Evolutionary conservation across 257 asterid species (phyloP).

Genomic region (Ajuga chamaepitys): DNA sequence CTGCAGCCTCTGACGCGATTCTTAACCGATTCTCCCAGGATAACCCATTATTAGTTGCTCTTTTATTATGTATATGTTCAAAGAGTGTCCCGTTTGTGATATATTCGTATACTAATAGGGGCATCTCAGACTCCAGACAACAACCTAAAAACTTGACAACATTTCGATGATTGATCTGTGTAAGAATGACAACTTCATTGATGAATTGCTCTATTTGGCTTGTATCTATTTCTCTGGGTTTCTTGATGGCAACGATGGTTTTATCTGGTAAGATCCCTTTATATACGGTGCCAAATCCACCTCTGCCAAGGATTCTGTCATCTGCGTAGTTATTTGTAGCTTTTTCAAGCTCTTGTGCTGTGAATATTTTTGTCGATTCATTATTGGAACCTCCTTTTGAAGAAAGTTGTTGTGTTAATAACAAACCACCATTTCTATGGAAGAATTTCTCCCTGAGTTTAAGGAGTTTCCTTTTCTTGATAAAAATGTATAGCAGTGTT

Average conservation of each 20-base stretch:
- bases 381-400: slow-evolving; percentile 31
- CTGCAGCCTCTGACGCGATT: slow-evolving; percentile 48
- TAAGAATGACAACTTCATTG: slow-evolving; percentile 71
- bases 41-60: slow-evolving; percentile 33
- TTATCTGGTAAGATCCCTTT: slow-evolving; percentile 52
- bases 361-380: slow-evolving; percentile 50
- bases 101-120: slow-evolving; percentile 57
- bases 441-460: slow-evolving; percentile 60
- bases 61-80: slow-evolving; percentile 32
- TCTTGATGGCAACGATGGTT: slow-evolving; percentile 54
- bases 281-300: slow-evolving; percentile 69
- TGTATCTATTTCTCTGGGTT: slow-evolving; percentile 47
- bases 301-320: slow-evolving; percentile 51
- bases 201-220: slow-evolving; percentile 66
- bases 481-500: slow-evolving; percentile 39
- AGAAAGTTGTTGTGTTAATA: slow-evolving; percentile 49
- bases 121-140: slow-evolving; percentile 63
- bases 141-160: slow-evolving; percentile 72
- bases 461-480: slow-evolving; percentile 38
- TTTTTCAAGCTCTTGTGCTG: slow-evolving; percentile 45
- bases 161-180: slow-evolving; percentile 63
- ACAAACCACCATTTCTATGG: slow-evolving; percentile 66
- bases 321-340: slow-evolving; percentile 57
- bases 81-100: slow-evolving; percentile 59
- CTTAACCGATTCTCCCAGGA: slow-evolving; percentile 61